Percentiles rank a stretch among this genome's conserved stretches.
phyloP scores from a whole-genome alignment of 2,329 filamentous ascomycete species.

The Tympanopsis confertula region DNA sequence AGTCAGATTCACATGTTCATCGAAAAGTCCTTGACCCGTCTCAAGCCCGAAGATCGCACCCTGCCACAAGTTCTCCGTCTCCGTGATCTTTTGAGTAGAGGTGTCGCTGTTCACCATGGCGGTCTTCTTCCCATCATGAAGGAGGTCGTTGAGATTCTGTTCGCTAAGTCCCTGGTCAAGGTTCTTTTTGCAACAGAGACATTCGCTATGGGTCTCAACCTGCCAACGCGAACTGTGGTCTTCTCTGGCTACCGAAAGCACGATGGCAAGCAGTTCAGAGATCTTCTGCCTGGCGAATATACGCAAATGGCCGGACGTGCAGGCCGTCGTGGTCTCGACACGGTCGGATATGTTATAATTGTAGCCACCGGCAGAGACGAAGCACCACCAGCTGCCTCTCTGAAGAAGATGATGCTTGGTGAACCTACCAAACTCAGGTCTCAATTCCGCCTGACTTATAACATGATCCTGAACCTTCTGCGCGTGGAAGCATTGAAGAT shows the following conservation, averaged over 20 bases:
- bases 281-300: constrained; percentile 87
- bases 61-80: constrained; percentile 88
- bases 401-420: constrained; percentile 90
- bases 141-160: constrained; percentile 92
- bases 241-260: constrained; percentile 97
- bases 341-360: constrained; percentile 88
- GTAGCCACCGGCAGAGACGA: constrained; percentile 73
- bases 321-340: constrained; percentile 82
- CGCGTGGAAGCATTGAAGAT: constrained; percentile 95
- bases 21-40: constrained; percentile 80
- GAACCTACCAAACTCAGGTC: constrained; percentile 90
- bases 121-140: constrained; percentile 93
- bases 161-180: constrained; percentile 89
- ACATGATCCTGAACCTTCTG: constrained; percentile 95
- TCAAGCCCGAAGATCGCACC: constrained; percentile 79
- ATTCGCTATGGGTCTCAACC: constrained; percentile 94
- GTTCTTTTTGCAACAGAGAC: constrained; percentile 96
- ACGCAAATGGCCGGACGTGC: constrained; percentile 97
- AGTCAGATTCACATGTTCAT: constrained; percentile 96
- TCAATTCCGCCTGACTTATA: constrained; percentile 94
- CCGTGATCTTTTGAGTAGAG: constrained; percentile 72
- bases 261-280: constrained; percentile 82
- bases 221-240: constrained; percentile 90
- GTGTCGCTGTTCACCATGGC: constrained; percentile 92
- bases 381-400: constrained; percentile 70